Base-by-base conservation (phyloP, 495 filamentous ascomycete genomes). In the Durotheca rogersii region DNA sequence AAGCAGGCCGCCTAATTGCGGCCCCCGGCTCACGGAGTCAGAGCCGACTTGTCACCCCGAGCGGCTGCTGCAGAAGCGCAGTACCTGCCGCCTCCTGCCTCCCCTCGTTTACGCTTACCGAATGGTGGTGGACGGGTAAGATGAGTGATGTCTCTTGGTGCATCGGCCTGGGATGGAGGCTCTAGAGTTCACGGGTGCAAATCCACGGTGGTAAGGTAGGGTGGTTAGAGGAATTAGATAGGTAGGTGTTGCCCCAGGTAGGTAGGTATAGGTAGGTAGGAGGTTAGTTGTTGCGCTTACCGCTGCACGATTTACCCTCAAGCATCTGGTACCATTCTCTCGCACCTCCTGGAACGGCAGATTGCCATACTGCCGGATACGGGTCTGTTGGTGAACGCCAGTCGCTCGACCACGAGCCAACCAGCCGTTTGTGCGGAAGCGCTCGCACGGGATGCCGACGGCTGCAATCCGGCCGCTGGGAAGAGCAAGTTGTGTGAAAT, bases 311-410 rank as follows among this genome's bases (percentile, higher is more conserved):
- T 27, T 4, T 27, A 27, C n/a, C 15, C 11, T 47, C 23, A 29
- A 51, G 35, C 33, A 30, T 7, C 27, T 23, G 36, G 49, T 51
- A 42, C 56, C 46, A 41, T 5, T 31, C n/a, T 35, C 51, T 9
- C 6, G 11, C 23, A 14, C 14, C 10, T 46, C 54, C 49, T 47
- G 41, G 56, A 30, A 54, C 50, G 41, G 45, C 20, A 51, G 39
- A 53, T 58, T 58, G 49, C 40, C 40, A 34, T 25, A 27, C 53
- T 52, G 43, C 33, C 54, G 52, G 48, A 47, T 39, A 52, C 38
- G 17, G 43, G 40, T 47, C 12, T 14, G 38, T 49, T 48, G 34
- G 33, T 27, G 16, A 15, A 17, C 47, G 20, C 14, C 16, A 32
- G 10, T 19, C n/a, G 15, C 34, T 44, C 12, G 11, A 32, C 27